These are phyloP conservation scores for Neonectria ditissima DNA, from an alignment of 2,329 filamentous ascomycete genomes.

Conservation along the genomic window DNA sequence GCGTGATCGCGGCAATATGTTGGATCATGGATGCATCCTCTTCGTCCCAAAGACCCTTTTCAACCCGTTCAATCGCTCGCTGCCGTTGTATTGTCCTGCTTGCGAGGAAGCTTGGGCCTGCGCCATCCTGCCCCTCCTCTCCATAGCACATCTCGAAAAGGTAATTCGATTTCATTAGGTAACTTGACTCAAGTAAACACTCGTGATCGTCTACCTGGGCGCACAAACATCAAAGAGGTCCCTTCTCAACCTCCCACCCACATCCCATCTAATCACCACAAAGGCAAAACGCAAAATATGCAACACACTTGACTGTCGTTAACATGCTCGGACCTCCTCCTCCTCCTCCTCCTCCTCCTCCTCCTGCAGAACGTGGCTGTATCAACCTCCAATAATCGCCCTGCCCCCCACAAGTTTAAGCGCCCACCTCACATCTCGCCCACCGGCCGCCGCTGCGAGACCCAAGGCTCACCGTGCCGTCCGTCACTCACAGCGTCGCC, in stretches of 20 bases:
- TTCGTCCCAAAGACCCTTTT: background rate
- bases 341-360: conserved; percentile 23
- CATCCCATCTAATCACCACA: background rate
- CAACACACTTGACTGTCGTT: conserved; percentile 14
- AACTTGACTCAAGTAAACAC: no score
- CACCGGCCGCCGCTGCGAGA: conserved; percentile 24
- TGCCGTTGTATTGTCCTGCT: background rate
- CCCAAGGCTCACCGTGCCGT: conserved; percentile 11
- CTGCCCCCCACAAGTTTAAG: conserved; percentile 43
- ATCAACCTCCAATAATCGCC: conserved; percentile 36
- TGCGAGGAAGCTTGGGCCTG: conserved; percentile 23
- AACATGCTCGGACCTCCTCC: conserved; percentile 17
- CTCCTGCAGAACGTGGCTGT: conserved; percentile 39
- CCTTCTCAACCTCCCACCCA: background rate
- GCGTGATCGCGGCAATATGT: background rate
- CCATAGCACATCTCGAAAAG: background rate
- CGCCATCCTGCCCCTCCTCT: conserved; percentile 4
- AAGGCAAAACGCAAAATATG: background rate
- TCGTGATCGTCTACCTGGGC: background rate
- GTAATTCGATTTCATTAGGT: background rate
- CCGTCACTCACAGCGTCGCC: conserved; percentile 25
- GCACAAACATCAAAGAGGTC: background rate
- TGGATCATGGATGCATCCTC: background rate
- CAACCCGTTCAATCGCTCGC: background rate
- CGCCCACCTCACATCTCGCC: conserved; percentile 36